Evolutionary conservation across 805 yeast species (phyloP), one percentile per base, ranked within the genome.

Genomic region (Saccharomycopsis sp.): DNA sequence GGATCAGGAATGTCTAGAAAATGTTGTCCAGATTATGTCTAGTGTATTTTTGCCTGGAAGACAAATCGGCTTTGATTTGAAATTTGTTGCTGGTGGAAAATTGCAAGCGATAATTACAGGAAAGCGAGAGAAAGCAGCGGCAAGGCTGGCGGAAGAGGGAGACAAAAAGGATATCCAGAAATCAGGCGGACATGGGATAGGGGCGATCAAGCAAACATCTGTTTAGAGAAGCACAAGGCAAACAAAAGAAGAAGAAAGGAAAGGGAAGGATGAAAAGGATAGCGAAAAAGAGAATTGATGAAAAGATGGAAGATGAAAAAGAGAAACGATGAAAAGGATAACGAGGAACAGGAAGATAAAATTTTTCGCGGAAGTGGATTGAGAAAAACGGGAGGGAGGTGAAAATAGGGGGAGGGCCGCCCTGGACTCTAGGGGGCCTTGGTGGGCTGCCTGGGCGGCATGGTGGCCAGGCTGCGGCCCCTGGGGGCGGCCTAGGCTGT

Each of bases 71-170:
- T n/a, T n/a, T n/a, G n/a, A n/a, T n/a, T n/a, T n/a, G n/a, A n/a
- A n/a, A n/a, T n/a, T n/a, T n/a, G n/a, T n/a, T n/a, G n/a, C n/a
- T n/a, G n/a, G n/a, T n/a, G n/a, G n/a, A n/a, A n/a, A n/a, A n/a
- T n/a, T n/a, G n/a, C n/a, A n/a, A n/a, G n/a, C n/a, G n/a, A n/a
- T n/a, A n/a, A n/a, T n/a, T n/a, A n/a, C n/a, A n/a, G n/a, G 15
- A 16, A 52, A 24, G 44, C 53, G 16, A 15, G 41, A 14, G 18
- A 52, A 40, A 52, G 24, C 20, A 15, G 48, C 51, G n/a, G 23
- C 24, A 15, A 23, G 51, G n/a, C 24, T 7, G 40, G 53, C 53
- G 53, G 18, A 20, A 50, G 53, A 51, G 44, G n/a, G 44, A 37
- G 44, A 37, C n/a, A n/a, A n/a, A n/a, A n/a, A n/a, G n/a, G n/a